These are phyloP conservation scores for Candida tibetensis DNA, from an alignment of 805 yeast species.

Conservation along the genomic window DNA sequence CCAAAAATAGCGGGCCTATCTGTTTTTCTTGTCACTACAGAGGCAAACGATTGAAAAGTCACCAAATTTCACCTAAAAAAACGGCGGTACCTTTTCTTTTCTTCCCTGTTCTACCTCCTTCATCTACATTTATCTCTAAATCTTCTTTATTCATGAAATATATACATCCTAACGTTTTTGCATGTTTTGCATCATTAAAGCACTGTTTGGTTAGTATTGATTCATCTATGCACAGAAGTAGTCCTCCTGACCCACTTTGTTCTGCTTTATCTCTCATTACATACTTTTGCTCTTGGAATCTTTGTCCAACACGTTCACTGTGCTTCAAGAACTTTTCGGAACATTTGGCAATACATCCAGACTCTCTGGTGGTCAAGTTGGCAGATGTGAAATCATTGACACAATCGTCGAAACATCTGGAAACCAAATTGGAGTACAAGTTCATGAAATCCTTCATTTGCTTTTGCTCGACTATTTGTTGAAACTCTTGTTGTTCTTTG, in stretches of 20 bases:
- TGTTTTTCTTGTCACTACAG: no score
- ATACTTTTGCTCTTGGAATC: slow-evolving; percentile 96
- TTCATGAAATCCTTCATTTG: slow-evolving; percentile 99
- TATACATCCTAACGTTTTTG: slow-evolving; percentile 7
- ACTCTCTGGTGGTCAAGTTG: slow-evolving; percentile 80
- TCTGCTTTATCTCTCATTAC: slow-evolving; percentile 13
- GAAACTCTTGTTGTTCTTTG: slow-evolving; percentile 96
- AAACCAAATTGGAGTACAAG: slow-evolving; percentile 88
- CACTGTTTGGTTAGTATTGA: slow-evolving; percentile 37
- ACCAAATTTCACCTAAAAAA: no score
- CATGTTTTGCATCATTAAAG: slow-evolving; percentile 70
- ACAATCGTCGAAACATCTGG: slow-evolving; percentile 96
- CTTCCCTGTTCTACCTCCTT: no score
- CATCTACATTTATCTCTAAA: no score
- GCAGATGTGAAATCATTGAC: slow-evolving; percentile 97
- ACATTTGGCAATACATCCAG: slow-evolving; percentile 82
- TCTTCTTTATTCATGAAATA: slow-evolving; percentile 1
- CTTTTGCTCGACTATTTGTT: slow-evolving; percentile 91
- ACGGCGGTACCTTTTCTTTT: no score
- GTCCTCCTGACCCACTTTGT: no score
- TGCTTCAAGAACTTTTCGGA: slow-evolving; percentile 97
- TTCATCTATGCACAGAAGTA: no score
- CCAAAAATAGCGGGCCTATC: no score
- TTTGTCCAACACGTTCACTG: slow-evolving; percentile 95
- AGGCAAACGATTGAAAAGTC: no score